phyloP scores from a whole-genome alignment of 2,329 filamentous ascomycete species.

The Calonectria montana region DNA sequence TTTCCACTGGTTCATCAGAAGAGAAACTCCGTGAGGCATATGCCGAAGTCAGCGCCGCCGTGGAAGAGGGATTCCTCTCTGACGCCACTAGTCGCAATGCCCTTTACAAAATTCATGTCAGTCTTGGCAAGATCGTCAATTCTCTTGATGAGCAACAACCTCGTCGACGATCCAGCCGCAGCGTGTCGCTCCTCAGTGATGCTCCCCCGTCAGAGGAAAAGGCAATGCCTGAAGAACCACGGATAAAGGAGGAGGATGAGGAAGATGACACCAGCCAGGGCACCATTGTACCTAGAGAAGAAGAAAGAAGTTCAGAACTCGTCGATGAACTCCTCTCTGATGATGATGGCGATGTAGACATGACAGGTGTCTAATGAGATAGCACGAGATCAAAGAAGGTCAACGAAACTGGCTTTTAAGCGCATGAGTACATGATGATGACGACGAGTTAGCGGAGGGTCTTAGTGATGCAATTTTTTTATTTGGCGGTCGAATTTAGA shows the following conservation, averaged over 20 bases:
- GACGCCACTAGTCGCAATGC: conserved; percentile 73
- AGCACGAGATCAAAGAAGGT: conserved; percentile 24
- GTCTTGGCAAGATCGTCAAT: conserved; percentile 75
- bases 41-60: conserved; percentile 68
- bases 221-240: conserved; percentile 54
- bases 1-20: conserved; percentile 74
- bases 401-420: conserved; percentile 32
- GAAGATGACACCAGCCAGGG: conserved; percentile 53
- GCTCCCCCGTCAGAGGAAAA: conserved; percentile 50
- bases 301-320: conserved; percentile 49
- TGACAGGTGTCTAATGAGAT: conserved; percentile 40
- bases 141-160: conserved; percentile 60
- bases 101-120: conserved; percentile 75
- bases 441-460: conserved; percentile 20
- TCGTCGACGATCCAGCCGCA: conserved; percentile 55
- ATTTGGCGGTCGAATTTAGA: conserved; percentile 29
- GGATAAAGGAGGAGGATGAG: conserved; percentile 62
- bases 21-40: conserved; percentile 69
- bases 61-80: conserved; percentile 69
- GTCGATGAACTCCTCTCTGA: conserved; percentile 56
- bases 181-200: conserved; percentile 53
- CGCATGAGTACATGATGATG: conserved; percentile 28
- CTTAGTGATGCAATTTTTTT: conserved; percentile 25
- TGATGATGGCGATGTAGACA: conserved; percentile 53
- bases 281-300: conserved; percentile 45